Percentiles rank a stretch among this genome's conserved stretches.
phyloP scores from a whole-genome alignment of 2,329 filamentous ascomycete species.

The Pyrenophora tritici-repentis region DNA sequence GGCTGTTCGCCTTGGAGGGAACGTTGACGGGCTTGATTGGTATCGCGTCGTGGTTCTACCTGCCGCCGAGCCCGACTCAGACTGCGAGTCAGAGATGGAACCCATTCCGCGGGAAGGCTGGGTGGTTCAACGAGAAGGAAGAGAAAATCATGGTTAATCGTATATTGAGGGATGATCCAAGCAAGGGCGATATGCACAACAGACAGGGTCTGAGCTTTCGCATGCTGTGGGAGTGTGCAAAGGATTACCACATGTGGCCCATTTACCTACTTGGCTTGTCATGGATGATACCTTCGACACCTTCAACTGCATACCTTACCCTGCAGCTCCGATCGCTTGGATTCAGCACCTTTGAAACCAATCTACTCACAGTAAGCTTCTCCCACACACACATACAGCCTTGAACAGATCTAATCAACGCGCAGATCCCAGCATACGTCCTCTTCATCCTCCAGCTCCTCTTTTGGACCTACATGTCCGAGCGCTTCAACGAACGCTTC shows the following conservation, averaged over 20 bases:
- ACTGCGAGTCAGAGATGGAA: slow-evolving; percentile 58
- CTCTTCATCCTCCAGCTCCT: slow-evolving; percentile 57
- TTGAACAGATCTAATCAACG: not conserved
- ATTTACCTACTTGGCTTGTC: slow-evolving; percentile 46
- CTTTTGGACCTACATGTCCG: slow-evolving; percentile 56
- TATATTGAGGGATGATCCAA: slow-evolving; percentile 60
- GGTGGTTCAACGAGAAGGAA: slow-evolving; percentile 70
- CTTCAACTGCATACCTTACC: slow-evolving; percentile 43
- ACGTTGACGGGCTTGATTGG: slow-evolving; percentile 46
- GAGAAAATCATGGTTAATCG: slow-evolving; percentile 72
- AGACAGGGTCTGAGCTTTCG: slow-evolving; percentile 56
- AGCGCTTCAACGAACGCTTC: slow-evolving; percentile 58
- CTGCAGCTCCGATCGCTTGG: slow-evolving; percentile 43
- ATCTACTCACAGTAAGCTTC: slow-evolving; percentile 41
- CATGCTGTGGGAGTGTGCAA: slow-evolving; percentile 57
- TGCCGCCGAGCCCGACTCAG: slow-evolving; percentile 62
- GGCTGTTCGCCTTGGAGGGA: slow-evolving; percentile 57
- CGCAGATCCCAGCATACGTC: slow-evolving; percentile 51
- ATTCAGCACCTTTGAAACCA: slow-evolving; percentile 47
- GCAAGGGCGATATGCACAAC: slow-evolving; percentile 67
- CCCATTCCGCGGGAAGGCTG: slow-evolving; percentile 62
- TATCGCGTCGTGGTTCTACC: slow-evolving; percentile 44
- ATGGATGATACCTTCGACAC: slow-evolving; percentile 43
- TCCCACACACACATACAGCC: not conserved
- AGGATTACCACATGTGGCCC: slow-evolving; percentile 61